phyloP scores from a whole-genome alignment of 1,139 yeast genomes.

The Debaryomyces robertsiae region DNA sequence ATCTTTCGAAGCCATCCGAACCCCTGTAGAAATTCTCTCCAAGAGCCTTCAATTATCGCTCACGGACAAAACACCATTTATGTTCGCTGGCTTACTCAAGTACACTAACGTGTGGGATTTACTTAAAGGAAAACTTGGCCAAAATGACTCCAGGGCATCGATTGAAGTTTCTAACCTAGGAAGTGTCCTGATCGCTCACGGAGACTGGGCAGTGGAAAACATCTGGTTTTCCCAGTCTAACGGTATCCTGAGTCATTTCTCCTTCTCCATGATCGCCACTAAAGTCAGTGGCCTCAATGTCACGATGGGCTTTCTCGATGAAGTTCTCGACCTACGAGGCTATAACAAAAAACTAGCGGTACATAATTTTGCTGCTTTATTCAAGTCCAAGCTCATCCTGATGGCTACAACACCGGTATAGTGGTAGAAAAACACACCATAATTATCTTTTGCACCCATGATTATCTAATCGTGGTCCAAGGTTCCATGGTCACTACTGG shows the following conservation, averaged over 20 bases:
- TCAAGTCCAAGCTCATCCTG: slow-evolving; percentile 2
- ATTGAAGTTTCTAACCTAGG: slow-evolving; percentile 36
- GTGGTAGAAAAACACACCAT: background rate
- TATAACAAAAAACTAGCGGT: slow-evolving; percentile 9
- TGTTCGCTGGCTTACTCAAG: slow-evolving; percentile 23
- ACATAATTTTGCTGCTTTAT: slow-evolving; percentile 11
- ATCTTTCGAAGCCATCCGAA: slow-evolving; percentile 8
- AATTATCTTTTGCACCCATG: slow-evolving; percentile 5
- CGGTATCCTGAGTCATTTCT: slow-evolving; percentile 25
- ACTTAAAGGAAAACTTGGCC: slow-evolving; percentile 15
- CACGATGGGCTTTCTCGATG: slow-evolving; percentile 22
- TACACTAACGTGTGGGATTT: slow-evolving; percentile 18
- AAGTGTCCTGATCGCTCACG: slow-evolving; percentile 12
- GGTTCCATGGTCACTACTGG: slow-evolving; percentile 8
- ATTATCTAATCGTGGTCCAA: too few relatives aligned
- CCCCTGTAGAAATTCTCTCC: slow-evolving; percentile 13
- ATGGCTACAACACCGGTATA: background rate
- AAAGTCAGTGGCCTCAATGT: slow-evolving; percentile 26
- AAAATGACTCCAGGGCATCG: slow-evolving; percentile 16
- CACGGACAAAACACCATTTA: slow-evolving; percentile 19
- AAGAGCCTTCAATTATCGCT: slow-evolving; percentile 15
- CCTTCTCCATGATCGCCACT: slow-evolving; percentile 23
- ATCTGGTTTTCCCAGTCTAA: slow-evolving; percentile 30
- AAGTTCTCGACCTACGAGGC: slow-evolving; percentile 11
- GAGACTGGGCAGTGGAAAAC: slow-evolving; percentile 22